Percentiles rank a stretch among this genome's conserved stretches.
These are phyloP conservation scores for Tilletia walkeri DNA, from an alignment of 1,284 basidiomycete genomes.

Conservation along the genomic window DNA sequence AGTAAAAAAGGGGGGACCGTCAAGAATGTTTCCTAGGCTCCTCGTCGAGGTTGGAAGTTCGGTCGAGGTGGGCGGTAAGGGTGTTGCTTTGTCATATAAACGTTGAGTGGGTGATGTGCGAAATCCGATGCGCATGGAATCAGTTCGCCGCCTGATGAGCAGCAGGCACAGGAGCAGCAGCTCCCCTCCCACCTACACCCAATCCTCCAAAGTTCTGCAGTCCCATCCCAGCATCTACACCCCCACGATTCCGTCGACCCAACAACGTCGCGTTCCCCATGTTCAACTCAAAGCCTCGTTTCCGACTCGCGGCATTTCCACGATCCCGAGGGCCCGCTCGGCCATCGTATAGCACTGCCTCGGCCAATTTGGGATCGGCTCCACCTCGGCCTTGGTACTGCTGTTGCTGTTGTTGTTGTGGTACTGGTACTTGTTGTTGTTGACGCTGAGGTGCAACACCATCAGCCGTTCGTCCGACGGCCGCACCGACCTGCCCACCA, in stretches of 20 bases:
- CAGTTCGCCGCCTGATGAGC: too few relatives aligned
- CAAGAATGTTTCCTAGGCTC: too few relatives aligned
- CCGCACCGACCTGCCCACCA: conserved; percentile 53
- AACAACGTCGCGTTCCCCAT: conserved; percentile 51
- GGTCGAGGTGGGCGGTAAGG: too few relatives aligned
- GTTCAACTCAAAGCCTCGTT: conserved; percentile 48
- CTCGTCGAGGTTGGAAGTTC: too few relatives aligned
- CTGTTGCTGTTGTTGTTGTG: conserved; percentile 28
- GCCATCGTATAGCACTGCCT: conserved; percentile 55
- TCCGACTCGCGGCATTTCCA: conserved; percentile 31
- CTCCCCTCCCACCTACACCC: not conserved
- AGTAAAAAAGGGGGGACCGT: too few relatives aligned
- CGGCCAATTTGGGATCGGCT: conserved; percentile 48
- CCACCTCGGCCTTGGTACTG: conserved; percentile 50
- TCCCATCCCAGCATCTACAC: conserved; percentile 5
- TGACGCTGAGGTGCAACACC: conserved; percentile 21
- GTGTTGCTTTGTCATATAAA: too few relatives aligned
- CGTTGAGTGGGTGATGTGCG: too few relatives aligned
- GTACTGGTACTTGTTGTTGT: conserved; percentile 25
- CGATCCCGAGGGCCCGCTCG: conserved; percentile 46
- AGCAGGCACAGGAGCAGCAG: too few relatives aligned
- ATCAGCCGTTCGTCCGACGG: conserved; percentile 45
- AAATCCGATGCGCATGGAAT: too few relatives aligned
- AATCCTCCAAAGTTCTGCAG: conserved; percentile 16
- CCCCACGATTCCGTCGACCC: conserved; percentile 38